These are phyloP conservation scores for Capronia americana DNA, from an alignment of 2,329 filamentous ascomycete genomes.

Conservation along the genomic window DNA sequence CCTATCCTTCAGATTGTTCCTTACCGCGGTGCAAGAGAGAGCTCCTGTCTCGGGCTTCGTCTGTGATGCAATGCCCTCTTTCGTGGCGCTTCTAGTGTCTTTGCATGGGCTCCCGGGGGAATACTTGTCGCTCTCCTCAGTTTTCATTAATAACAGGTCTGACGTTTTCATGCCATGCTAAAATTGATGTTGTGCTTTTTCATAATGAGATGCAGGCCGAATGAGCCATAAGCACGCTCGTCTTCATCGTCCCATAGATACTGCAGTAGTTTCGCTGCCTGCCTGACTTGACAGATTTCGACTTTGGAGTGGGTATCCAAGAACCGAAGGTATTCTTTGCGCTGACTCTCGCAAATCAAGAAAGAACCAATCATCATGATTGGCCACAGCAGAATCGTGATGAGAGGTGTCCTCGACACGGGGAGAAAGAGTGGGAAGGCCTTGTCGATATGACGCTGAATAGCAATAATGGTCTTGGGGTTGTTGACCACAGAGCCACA, in stretches of 20 bases:
- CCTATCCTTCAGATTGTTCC: neutral
- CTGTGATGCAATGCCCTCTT: neutral
- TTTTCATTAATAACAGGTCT: neutral
- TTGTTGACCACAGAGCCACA: constrained; percentile 27
- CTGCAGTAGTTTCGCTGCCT: constrained; percentile 26
- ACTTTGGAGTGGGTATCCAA: neutral
- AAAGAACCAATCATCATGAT: constrained; percentile 37
- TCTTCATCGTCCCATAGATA: constrained; percentile 33
- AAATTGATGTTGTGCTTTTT: constrained; percentile 31
- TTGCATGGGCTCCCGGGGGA: too few species aligned
- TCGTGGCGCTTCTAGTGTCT: neutral
- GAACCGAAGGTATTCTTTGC: neutral
- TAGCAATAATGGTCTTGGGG: constrained; percentile 23
- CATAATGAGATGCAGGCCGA: constrained; percentile 34
- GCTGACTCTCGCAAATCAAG: constrained; percentile 26
- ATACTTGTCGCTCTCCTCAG: neutral
- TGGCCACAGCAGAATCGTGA: constrained; percentile 32
- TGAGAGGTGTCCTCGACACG: constrained; percentile 14
- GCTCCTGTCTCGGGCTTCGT: neutral
- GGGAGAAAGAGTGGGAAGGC: neutral
- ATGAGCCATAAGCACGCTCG: constrained; percentile 30
- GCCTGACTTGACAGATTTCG: constrained; percentile 16
- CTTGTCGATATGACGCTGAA: constrained; percentile 26
- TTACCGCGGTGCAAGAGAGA: neutral
- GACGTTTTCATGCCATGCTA: constrained; percentile 27